Conservation (phyloP, 2,329 filamentous ascomycete species). For the Talaromyces sp. region DNA sequence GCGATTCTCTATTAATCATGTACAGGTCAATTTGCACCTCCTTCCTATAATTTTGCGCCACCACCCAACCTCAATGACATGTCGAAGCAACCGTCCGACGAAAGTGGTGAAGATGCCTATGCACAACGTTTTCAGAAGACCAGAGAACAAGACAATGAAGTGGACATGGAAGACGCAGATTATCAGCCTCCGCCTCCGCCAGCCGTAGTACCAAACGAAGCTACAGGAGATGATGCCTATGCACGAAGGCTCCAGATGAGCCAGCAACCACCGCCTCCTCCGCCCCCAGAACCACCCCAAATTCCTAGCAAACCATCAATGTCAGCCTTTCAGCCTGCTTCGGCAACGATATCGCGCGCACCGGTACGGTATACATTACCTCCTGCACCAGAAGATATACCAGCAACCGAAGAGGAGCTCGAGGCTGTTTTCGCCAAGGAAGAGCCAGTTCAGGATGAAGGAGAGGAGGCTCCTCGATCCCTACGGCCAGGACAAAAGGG, state of each 20-base stretch:
- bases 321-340: slow-evolving; percentile 39
- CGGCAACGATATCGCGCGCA: slow-evolving; percentile 70
- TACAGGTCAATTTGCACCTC: slow-evolving; percentile 52
- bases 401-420: slow-evolving; percentile 53
- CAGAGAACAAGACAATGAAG: slow-evolving; percentile 6
- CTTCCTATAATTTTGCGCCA: slow-evolving; percentile 52
- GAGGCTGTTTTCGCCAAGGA: slow-evolving; percentile 48
- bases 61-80: slow-evolving; percentile 46
- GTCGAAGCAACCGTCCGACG: slow-evolving; percentile 28
- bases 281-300: slow-evolving; percentile 29
- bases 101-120: slow-evolving; percentile 12
- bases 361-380: slow-evolving; percentile 70
- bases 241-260: slow-evolving; percentile 61
- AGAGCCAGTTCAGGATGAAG: slow-evolving; percentile 37
- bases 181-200: slow-evolving; percentile 39
- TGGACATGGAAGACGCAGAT: slow-evolving; percentile 16
- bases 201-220: slow-evolving; percentile 54
- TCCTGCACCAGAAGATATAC: slow-evolving; percentile 52
- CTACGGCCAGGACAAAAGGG: slow-evolving; percentile 74
- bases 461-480: slow-evolving; percentile 52
- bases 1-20: slow-evolving; percentile 19
- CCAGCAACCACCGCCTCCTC: slow-evolving; percentile 28
- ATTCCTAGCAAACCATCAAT: slow-evolving; percentile 38
- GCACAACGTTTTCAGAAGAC: slow-evolving; percentile 3
- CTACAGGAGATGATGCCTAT: slow-evolving; percentile 69